A percentile compares a stretch with the other conserved stretches of the same genome.
These are phyloP conservation scores for Chaetomiaceae sp. DNA, from an alignment of 2,329 filamentous ascomycete genomes.

Conservation along the genomic window DNA sequence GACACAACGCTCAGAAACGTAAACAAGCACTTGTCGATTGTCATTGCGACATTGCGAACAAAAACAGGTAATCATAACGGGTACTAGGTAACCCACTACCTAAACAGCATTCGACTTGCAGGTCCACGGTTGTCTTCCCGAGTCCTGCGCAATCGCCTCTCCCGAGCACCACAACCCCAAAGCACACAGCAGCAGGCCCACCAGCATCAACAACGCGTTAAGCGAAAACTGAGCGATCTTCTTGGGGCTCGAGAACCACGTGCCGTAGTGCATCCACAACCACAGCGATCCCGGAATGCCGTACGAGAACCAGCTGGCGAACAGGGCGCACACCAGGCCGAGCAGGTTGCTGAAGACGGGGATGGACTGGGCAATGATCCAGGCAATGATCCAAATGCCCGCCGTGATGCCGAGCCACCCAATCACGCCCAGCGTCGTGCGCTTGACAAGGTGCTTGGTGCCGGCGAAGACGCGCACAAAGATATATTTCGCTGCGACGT, in stretches of 20 bases:
- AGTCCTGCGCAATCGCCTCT: constrained; percentile 14
- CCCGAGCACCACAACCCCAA: constrained; percentile 13
- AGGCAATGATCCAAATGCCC: constrained; percentile 53
- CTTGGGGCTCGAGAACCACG: constrained; percentile 24
- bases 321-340: constrained; percentile 55
- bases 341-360: constrained; percentile 63
- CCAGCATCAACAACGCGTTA: constrained; percentile 8
- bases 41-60: too few species aligned
- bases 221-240: constrained; percentile 3
- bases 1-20: too few species aligned
- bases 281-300: constrained; percentile 43
- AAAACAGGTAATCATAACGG: too few species aligned
- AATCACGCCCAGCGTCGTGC: constrained; percentile 43
- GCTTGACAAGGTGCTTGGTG: constrained; percentile 48
- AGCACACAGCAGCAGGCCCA: constrained; percentile 8
- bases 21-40: too few species aligned
- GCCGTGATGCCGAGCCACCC: constrained; percentile 55
- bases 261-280: constrained; percentile 41
- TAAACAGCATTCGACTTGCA: constrained; percentile 13
- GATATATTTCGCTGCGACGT: constrained; percentile 60
- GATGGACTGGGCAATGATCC: constrained; percentile 63
- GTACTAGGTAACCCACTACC: too few species aligned
- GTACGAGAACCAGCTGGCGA: constrained; percentile 62
- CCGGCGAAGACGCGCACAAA: constrained; percentile 58
- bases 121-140: constrained; percentile 8